Conservation (phyloP, 768 basidiomycete genomes). For the Dendrothele bispora region DNA sequence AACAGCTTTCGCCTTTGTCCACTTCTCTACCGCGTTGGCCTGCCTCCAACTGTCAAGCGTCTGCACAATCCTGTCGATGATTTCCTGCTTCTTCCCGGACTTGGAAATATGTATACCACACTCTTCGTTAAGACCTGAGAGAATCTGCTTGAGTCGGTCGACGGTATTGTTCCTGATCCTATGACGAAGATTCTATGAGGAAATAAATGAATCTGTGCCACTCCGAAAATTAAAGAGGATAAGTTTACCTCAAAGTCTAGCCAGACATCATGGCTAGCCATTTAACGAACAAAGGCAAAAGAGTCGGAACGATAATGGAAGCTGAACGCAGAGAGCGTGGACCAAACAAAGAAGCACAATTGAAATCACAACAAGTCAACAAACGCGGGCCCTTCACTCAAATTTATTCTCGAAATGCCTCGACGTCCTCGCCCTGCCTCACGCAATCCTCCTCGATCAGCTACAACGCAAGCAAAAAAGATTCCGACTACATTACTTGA, state of each 20-base stretch:
- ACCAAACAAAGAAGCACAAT: not conserved
- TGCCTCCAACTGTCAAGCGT: conserved; percentile 63
- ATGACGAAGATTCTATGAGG: conserved; percentile 62
- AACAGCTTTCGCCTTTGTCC: conserved; percentile 67
- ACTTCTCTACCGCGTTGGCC: conserved; percentile 58
- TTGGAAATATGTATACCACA: conserved; percentile 67
- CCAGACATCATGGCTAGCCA: conserved; percentile 68
- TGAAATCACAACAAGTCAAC: not conserved
- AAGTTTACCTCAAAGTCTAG: conserved; percentile 73
- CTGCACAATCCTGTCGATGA: conserved; percentile 71
- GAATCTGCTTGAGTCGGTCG: conserved; percentile 81
- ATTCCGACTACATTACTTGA: not conserved
- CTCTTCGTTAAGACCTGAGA: conserved; percentile 76
- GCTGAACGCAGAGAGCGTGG: no score
- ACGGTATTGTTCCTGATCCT: conserved; percentile 78
- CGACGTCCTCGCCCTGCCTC: not conserved
- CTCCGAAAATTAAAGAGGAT: conserved; percentile 1
- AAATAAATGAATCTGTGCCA: conserved; percentile 11
- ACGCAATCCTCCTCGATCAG: not conserved
- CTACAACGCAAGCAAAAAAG: not conserved
- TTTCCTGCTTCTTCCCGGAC: conserved; percentile 84
- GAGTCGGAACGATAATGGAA: not conserved
- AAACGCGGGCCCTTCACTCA: not conserved
- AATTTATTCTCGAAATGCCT: not conserved
- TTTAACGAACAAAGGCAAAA: conserved; percentile 28